Evolutionary conservation across 805 yeast genomes (phyloP), one percentile per base, ranked within the genome.

Genomic region (Saccharomycopsis babjevae): DNA sequence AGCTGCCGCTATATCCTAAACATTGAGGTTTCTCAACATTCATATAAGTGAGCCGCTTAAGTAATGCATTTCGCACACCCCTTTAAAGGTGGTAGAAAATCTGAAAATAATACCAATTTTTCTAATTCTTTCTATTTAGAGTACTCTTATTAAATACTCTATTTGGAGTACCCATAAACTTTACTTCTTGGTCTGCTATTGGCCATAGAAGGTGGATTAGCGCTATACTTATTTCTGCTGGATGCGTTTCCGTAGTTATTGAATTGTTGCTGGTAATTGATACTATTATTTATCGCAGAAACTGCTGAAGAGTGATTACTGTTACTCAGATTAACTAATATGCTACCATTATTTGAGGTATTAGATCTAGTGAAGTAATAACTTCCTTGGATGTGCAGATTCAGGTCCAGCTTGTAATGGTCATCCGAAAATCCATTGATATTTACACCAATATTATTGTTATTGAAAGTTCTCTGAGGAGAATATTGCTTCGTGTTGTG

Each of bases 291-390:
- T 15, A 34, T 30, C 15, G 22, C 25, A 18, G 42, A 22, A 15
- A 15, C 22, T 16, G 56, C 40, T 15, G 39, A 32, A 43, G 40
- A 50, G n/a, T 42, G 38, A 34, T 7, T 46, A 25, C 32, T 15
- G 32, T 16, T 46, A 46, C 15, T 22, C n/a, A 28, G 52, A 22
- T 46, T 46, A 8, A 46, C 15, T 11, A 46, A 18, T 18, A 43
- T 46, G 28, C 28, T 46, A 13, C 52, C 32, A 46, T 38, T 38
- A 30, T 50, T 43, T 34, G 28, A 40, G 55, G 30, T 18, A 13
- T 55, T 58, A 63, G 36, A 59, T 68, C 25, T 42, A 57, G 46
- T 22, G 57, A 22, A 54, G 59, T 59, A 55, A 43, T 56, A 54
- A 60, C n/a, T 58, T 60, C 20, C 59, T 59, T 18, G 42, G 11